Evolutionary conservation across 2,329 filamentous ascomycete genomes (phyloP).

Genomic region (Hypoxylon sp.): DNA sequence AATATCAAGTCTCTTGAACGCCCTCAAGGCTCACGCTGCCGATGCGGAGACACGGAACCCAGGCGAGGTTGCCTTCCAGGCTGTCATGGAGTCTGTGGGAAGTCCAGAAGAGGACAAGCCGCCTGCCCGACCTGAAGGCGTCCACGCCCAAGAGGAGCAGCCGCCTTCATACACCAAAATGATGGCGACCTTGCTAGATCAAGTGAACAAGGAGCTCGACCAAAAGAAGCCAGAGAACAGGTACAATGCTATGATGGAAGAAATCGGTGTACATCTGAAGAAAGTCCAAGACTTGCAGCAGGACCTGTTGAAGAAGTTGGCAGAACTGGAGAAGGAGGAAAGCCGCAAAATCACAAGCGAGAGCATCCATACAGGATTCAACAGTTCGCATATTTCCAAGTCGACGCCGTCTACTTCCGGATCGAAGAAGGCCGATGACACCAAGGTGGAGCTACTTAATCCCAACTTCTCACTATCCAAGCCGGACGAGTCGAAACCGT

Average conservation of each 20-base stretch:
- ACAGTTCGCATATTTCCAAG: conserved; percentile 81
- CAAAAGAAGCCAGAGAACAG: conserved; percentile 79
- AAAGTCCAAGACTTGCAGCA: conserved; percentile 85
- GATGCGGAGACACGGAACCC: conserved; percentile 76
- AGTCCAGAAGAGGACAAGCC: conserved; percentile 82
- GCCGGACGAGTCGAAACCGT: conserved; percentile 45
- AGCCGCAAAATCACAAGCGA: conserved; percentile 94
- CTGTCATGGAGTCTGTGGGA: conserved; percentile 85
- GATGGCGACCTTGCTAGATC: conserved; percentile 96
- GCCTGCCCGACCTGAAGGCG: conserved; percentile 80
- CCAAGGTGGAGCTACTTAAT: conserved; percentile 82
- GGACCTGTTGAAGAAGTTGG: conserved; percentile 80
- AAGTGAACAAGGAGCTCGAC: conserved; percentile 88
- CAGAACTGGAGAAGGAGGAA: conserved; percentile 87
- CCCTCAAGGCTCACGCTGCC: conserved; percentile 80
- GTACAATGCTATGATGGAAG: conserved; percentile 82
- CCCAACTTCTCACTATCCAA: conserved; percentile 65
- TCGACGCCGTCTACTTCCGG: conserved; percentile 53
- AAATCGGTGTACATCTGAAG: conserved; percentile 80
- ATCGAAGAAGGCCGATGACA: conserved; percentile 64
- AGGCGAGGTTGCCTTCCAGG: conserved; percentile 88
- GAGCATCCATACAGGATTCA: conserved; percentile 88
- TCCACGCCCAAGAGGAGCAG: conserved; percentile 80
- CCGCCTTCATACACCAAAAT: conserved; percentile 94
- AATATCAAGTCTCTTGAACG: conserved; percentile 82